Base-by-base conservation (phyloP, 2,329 filamentous ascomycete genomes). In the Diaporthe humulicola region DNA sequence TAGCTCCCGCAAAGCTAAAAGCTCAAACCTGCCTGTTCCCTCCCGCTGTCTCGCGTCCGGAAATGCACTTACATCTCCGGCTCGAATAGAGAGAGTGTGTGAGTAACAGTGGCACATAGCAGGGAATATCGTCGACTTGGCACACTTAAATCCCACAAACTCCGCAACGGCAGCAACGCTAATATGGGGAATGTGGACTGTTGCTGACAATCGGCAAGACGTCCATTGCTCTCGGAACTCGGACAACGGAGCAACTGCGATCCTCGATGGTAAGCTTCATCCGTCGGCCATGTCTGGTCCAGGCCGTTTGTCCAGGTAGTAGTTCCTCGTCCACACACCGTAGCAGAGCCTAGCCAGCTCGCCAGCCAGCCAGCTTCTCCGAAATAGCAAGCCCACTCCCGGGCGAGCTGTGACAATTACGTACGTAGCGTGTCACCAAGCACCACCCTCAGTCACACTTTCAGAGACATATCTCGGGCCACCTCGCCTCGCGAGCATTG, bases 171-270 rank as follows among this genome's bases (percentile, higher is more conserved):
- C 69, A 45, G 36, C 52, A 22, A 57, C 54, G 28, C 40, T 4
- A 10, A 28, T 28, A 40, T 52, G 56, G 70, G 25, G n/a, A 38
- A 17, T 22, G 7, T 25, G 40, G 19, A 25, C 14, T 28, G 12
- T 8, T 72, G 57, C 70, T 71, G 56, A 71, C 70, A 42, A 54
- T 54, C 33, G 42, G 40, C 15, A 38, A 14, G 42, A 19, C 38
- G 7, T 25, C 30, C 8, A 71, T 52, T 61, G 28, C 56, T 52
- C 15, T 40, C 67, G 67, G 56, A 40, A 10, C 56, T 40, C 70
- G 70, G 70, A 71, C 70, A 38, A 61, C 56, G 70, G 70, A 71
- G 38, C 70, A 61, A 71, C 42, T 67, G 15, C 15, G 45, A n/a
- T 15, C 8, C 61, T 52, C 9, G 5, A 40, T 28, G 45, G 38